Conservation (phyloP, 306 rosid genomes). For the Medicago ruthenica region DNA sequence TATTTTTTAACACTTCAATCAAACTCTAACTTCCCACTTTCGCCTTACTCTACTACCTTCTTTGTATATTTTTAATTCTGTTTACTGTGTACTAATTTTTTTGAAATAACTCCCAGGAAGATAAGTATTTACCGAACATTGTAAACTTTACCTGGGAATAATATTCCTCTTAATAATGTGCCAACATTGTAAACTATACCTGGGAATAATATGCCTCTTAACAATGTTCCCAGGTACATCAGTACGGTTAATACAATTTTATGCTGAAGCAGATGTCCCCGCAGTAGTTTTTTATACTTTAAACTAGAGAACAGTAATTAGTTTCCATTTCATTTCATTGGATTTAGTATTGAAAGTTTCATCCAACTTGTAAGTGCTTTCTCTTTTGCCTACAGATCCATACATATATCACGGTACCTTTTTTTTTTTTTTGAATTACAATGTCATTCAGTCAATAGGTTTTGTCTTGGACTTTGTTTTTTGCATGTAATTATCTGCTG, state of each 20-base stretch:
- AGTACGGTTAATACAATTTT: background rate
- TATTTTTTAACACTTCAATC: no score
- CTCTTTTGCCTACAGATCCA: constrained; percentile 20
- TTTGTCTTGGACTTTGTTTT: constrained; percentile 18
- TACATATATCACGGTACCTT: background rate
- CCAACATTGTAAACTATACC: background rate
- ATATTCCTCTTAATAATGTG: background rate
- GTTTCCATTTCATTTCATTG: background rate
- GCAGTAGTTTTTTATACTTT: background rate
- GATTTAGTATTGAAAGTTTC: constrained; percentile 14
- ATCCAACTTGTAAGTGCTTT: background rate
- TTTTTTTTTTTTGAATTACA: constrained; percentile 3
- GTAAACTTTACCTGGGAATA: background rate
- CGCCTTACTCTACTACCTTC: background rate
- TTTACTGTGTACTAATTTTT: background rate
- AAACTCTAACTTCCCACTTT: background rate
- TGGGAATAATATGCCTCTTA: background rate
- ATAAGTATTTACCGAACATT: background rate
- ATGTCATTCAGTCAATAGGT: background rate
- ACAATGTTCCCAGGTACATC: background rate
- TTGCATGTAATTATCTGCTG: constrained; percentile 23
- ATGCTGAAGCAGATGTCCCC: background rate
- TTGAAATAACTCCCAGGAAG: background rate
- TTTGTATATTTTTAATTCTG: background rate
- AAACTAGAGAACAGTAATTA: background rate